Evolutionary conservation across 345 rosid genomes (phyloP), one percentile per base, ranked within the genome.

Genomic region (Trapa incisa): DNA sequence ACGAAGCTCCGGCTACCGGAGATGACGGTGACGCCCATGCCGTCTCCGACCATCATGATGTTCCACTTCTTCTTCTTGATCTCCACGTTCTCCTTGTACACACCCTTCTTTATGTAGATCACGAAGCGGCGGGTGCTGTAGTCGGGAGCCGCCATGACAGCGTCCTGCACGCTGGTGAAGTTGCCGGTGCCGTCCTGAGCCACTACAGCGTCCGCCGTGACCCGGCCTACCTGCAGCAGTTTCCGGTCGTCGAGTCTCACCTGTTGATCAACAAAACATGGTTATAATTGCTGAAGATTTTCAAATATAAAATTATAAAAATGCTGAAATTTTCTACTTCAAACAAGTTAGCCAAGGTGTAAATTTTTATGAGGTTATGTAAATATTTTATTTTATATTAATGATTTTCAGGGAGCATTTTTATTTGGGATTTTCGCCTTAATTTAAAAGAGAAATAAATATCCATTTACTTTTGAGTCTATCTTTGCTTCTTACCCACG

Each of bases 61-160:
- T 88, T 89, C 84, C 91, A 83, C 79, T 92, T 92, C 80, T 84
- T 79, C 71, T 80, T 89, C 75, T 90, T 87, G 62, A 90, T 85
- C 66, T 89, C 96, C 36, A 90, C 94, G 42, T 89, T 72, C 74
- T 89, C 98, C 60, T 53, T 72, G 65, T 92, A 90, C 1, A 86
- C 71, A 17, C 97, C 98, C 64, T 70, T 80, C 69, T 80, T 88
- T 22, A 92, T 77, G 69, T 80, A 76, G 45, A 93, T 86, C 16
- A 88, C 79, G 66, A 69, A 78, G 58, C 89, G 80, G 62, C 66
- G 65, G 11, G 74, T 77, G 70, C 83, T 74, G 14, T 84, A 74
- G 3, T 88, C 88, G 0, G 97, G 97, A 16, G 83, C 90, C n/a
- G 89, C 87, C 43, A 68, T 52, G 1, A 93, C 80, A 0, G 98